Percentiles rank a stretch among this genome's conserved stretches.
These are phyloP conservation scores for Ophiostoma populinum DNA, from an alignment of 2,329 filamentous ascomycete species.

Conservation along the genomic window DNA sequence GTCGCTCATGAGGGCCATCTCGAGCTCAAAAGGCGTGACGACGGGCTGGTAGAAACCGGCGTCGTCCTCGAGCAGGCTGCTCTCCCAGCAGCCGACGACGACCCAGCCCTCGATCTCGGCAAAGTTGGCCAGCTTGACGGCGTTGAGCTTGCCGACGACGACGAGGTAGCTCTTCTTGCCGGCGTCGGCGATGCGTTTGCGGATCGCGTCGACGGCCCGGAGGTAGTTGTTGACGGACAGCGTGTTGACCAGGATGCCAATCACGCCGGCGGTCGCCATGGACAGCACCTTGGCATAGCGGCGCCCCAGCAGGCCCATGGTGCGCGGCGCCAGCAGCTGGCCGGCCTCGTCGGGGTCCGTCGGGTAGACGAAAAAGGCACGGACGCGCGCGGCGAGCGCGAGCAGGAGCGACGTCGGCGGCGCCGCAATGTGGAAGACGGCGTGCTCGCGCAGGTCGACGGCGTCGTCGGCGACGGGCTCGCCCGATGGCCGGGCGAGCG, in stretches of 20 bases:
- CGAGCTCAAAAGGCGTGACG: conserved; percentile 88
- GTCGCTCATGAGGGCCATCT: conserved; percentile 58
- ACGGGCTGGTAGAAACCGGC: conserved; percentile 70
- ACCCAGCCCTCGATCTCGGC: conserved; percentile 92
- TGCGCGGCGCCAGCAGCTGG: conserved; percentile 19
- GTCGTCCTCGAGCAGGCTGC: conserved; percentile 73
- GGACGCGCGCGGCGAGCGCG: conserved; percentile 68
- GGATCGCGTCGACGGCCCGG: conserved; percentile 57
- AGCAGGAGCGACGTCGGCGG: conserved; percentile 71
- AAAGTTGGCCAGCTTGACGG: conserved; percentile 93
- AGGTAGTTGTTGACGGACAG: conserved; percentile 85
- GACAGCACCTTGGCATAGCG: conserved; percentile 76
- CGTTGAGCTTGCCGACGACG: conserved; percentile 90
- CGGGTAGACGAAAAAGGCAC: conserved; percentile 61
- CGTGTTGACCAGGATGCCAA: conserved; percentile 92
- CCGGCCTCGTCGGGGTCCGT: neutral
- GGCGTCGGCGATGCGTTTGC: conserved; percentile 52
- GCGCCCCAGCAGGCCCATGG: conserved; percentile 48
- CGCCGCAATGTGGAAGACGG: conserved; percentile 66
- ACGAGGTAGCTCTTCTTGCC: conserved; percentile 95
- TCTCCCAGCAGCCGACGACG: conserved; percentile 96
- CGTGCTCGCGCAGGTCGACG: conserved; percentile 43
- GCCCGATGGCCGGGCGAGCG: conserved; percentile 24
- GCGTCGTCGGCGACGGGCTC: conserved; percentile 17
- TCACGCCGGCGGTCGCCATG: conserved; percentile 64